Percentiles rank a stretch among this genome's conserved stretches.
Conservation (phyloP, 2,329 filamentous ascomycete species). For the Botryotinia narcissicola region DNA sequence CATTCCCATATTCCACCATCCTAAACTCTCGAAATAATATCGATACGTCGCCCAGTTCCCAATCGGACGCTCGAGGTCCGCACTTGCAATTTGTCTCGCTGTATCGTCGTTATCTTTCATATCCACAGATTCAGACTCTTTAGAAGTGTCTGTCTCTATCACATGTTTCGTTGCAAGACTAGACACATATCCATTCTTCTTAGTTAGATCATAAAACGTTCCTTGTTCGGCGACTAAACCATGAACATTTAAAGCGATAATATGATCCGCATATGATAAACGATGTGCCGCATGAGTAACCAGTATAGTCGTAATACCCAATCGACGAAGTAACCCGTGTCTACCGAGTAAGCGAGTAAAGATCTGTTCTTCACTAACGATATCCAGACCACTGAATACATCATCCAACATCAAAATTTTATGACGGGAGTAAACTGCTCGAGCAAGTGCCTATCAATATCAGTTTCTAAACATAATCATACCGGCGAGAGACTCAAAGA, state of each 20-base stretch:
- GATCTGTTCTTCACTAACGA: constrained; percentile 29
- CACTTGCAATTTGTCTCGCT: constrained; percentile 24
- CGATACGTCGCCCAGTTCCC: constrained; percentile 28
- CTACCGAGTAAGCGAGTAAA: constrained; percentile 29
- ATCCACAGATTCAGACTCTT: background rate
- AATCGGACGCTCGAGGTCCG: constrained; percentile 25
- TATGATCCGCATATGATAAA: constrained; percentile 27
- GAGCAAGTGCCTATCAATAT: constrained; percentile 51
- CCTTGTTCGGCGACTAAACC: constrained; percentile 39
- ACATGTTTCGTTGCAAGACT: constrained; percentile 24
- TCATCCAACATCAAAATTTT: constrained; percentile 35
- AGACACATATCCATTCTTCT: constrained; percentile 26
- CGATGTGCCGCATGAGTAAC: constrained; percentile 37
- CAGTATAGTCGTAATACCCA: constrained; percentile 41
- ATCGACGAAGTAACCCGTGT: constrained; percentile 27
- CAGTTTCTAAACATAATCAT: background rate
- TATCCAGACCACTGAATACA: constrained; percentile 36
- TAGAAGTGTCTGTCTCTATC: constrained; percentile 11
- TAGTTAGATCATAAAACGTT: constrained; percentile 24
- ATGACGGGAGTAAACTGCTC: constrained; percentile 43
- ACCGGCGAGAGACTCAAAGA: constrained; percentile 41
- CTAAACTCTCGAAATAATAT: constrained; percentile 27
- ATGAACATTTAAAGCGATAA: constrained; percentile 38
- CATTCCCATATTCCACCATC: constrained; percentile 38
- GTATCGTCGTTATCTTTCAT: constrained; percentile 17